Percentiles rank a stretch among this genome's conserved stretches.
These are phyloP conservation scores for Amylostereum areolatum DNA, from an alignment of 1,284 basidiomycete species.

Conservation along the genomic window DNA sequence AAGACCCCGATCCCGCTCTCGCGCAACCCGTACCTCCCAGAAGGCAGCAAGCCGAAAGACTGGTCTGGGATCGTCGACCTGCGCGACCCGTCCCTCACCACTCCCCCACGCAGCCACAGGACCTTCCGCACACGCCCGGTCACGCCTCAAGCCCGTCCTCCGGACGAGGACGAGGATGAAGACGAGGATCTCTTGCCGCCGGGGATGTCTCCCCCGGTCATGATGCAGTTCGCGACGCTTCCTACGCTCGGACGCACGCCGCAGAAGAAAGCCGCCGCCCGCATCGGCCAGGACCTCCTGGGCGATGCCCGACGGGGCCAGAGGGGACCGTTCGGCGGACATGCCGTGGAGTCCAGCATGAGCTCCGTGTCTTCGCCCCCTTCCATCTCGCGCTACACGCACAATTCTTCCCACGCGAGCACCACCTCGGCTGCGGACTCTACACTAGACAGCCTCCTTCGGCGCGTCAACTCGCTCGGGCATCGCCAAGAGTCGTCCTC, in stretches of 20 bases:
- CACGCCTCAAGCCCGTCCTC: conserved; percentile 22
- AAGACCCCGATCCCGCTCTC: conserved; percentile 51
- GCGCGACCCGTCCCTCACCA: conserved; percentile 46
- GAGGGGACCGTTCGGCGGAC: conserved; percentile 4
- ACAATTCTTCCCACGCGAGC: conserved; percentile 13
- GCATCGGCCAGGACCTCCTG: conserved; percentile 59
- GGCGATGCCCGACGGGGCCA: conserved; percentile 33
- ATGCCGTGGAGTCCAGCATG: conserved; percentile 39
- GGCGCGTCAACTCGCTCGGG: conserved; percentile 36
- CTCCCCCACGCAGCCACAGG: conserved; percentile 14
- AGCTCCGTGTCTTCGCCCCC: conserved; percentile 63
- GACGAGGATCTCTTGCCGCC: conserved; percentile 52
- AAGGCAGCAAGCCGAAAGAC: conserved; percentile 39
- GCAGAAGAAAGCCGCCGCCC: conserved; percentile 56
- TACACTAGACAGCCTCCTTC: conserved; percentile 47
- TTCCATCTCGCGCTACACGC: conserved; percentile 55
- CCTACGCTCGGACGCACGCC: conserved; percentile 56
- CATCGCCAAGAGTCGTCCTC: conserved; percentile 2
- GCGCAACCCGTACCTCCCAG: conserved; percentile 58
- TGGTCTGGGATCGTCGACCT: conserved; percentile 79
- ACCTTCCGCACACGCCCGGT: conserved; percentile 6
- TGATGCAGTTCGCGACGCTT: conserved; percentile 73
- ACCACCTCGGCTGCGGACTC: conserved; percentile 24
- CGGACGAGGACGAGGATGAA: conserved; percentile 25
- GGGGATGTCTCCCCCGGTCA: conserved; percentile 84